Conservation (phyloP, 1,139 yeast genomes). For the Kodamaea alishanica region DNA sequence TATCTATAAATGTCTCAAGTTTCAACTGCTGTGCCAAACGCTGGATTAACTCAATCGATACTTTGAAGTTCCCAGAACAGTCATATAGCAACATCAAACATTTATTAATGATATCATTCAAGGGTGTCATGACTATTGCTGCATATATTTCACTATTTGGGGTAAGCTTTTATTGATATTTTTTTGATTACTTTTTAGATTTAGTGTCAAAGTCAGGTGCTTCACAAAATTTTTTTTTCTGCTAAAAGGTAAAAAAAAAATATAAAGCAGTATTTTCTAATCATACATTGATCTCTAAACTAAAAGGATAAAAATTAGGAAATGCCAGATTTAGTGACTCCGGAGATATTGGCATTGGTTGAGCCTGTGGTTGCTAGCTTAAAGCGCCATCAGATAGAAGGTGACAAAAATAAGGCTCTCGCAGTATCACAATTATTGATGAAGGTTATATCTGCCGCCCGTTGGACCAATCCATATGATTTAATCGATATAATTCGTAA, state of each 20-base stretch:
- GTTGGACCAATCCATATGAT: conserved; percentile 79
- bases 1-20: conserved; percentile 44
- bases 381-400: conserved; percentile 70
- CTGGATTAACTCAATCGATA: conserved; percentile 40
- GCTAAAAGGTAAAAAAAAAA: too few species aligned
- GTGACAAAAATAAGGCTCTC: conserved; percentile 75
- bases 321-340: conserved; percentile 18
- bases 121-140: conserved; percentile 11
- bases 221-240: too few species aligned
- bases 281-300: too few species aligned
- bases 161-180: background rate
- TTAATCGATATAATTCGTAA: conserved; percentile 66
- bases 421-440: conserved; percentile 83
- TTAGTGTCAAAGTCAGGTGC: too few species aligned
- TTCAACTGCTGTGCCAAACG: conserved; percentile 40
- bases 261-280: too few species aligned
- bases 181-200: background rate
- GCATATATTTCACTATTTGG: background rate
- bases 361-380: conserved; percentile 42
- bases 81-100: conserved; percentile 32
- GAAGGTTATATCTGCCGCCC: conserved; percentile 84
- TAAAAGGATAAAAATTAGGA: background rate
- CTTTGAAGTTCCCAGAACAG: conserved; percentile 28
- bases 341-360: conserved; percentile 36
- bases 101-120: conserved; percentile 23